Percentiles rank a stretch among this genome's conserved stretches.
Evolutionary conservation across 2,329 filamentous ascomycete genomes (phyloP).

Genomic region (Nigrospora oryzae): DNA sequence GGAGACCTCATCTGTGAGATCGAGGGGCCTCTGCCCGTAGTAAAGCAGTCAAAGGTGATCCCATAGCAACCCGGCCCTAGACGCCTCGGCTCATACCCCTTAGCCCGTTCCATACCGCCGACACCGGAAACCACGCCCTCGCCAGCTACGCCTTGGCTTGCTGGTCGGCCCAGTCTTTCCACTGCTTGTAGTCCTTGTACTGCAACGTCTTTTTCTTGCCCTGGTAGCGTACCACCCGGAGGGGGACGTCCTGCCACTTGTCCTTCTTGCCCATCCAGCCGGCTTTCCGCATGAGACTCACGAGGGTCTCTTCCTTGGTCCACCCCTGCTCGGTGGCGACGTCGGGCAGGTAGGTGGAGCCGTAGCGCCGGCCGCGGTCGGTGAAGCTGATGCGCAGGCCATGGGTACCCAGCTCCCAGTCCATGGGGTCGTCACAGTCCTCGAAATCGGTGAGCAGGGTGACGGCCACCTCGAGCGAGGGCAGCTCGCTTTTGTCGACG

Average conservation of each 20-base stretch:
- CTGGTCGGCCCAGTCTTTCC: conserved; percentile 63
- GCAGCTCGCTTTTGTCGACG: conserved; percentile 44
- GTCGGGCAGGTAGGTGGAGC: conserved; percentile 86
- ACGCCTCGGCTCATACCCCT: neutral
- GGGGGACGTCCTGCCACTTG: conserved; percentile 70
- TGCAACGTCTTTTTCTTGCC: conserved; percentile 66
- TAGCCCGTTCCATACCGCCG: neutral
- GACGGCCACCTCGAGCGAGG: conserved; percentile 55
- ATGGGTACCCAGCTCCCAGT: conserved; percentile 83
- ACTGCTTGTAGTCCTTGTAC: conserved; percentile 70
- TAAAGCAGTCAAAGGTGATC: no score
- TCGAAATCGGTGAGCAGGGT: conserved; percentile 86
- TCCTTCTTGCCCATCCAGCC: conserved; percentile 80
- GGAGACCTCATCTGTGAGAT: no score
- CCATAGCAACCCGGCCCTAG: no score
- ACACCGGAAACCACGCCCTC: neutral
- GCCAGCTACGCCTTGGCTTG: conserved; percentile 10
- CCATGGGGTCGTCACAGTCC: conserved; percentile 60
- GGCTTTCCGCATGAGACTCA: conserved; percentile 88
- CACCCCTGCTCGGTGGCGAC: conserved; percentile 89
- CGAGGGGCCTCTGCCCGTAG: no score
- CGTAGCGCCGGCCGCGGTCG: conserved; percentile 64
- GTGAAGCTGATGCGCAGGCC: conserved; percentile 81
- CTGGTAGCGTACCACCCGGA: conserved; percentile 78
- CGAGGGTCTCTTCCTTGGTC: conserved; percentile 85